Conservation (phyloP, 2,329 filamentous ascomycete genomes). For the Hypoxylon sp. region DNA sequence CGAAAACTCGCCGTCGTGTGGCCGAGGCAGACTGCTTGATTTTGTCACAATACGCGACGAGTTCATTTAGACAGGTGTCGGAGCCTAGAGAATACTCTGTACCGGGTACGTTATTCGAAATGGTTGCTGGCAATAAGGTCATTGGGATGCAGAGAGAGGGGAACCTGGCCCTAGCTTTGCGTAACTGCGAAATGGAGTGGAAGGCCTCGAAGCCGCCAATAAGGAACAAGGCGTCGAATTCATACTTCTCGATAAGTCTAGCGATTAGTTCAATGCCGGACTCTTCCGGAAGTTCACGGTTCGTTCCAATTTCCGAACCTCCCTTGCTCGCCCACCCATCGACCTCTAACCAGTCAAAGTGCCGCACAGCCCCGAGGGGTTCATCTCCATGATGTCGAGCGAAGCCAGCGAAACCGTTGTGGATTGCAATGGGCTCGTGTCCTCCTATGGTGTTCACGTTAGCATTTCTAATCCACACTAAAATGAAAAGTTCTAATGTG, state of each 20-base stretch:
- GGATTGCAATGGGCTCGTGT: constrained; percentile 92
- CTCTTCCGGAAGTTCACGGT: constrained; percentile 90
- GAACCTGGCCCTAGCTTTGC: constrained; percentile 82
- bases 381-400: constrained; percentile 89
- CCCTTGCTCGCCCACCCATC: constrained; percentile 97
- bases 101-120: constrained; percentile 98
- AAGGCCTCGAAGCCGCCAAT: constrained; percentile 98
- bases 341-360: constrained; percentile 93
- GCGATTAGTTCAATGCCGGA: constrained; percentile 87
- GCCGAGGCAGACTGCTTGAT: constrained; percentile 98
- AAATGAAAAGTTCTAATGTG: not conserved
- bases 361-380: constrained; percentile 85
- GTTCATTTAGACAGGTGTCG: constrained; percentile 95
- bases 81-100: constrained; percentile 98
- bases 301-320: constrained; percentile 97
- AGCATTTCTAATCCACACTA: constrained; percentile 5
- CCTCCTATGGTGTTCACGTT: constrained; percentile 61
- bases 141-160: constrained; percentile 93
- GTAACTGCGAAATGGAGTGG: constrained; percentile 89
- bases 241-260: constrained; percentile 85
- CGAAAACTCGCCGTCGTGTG: constrained; percentile 92
- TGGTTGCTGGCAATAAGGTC: constrained; percentile 92
- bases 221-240: constrained; percentile 91
- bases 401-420: constrained; percentile 97
- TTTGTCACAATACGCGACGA: constrained; percentile 95